These are phyloP conservation scores for Sarocladium kiliense DNA, from an alignment of 2,329 filamentous ascomycete genomes.

Conservation along the genomic window DNA sequence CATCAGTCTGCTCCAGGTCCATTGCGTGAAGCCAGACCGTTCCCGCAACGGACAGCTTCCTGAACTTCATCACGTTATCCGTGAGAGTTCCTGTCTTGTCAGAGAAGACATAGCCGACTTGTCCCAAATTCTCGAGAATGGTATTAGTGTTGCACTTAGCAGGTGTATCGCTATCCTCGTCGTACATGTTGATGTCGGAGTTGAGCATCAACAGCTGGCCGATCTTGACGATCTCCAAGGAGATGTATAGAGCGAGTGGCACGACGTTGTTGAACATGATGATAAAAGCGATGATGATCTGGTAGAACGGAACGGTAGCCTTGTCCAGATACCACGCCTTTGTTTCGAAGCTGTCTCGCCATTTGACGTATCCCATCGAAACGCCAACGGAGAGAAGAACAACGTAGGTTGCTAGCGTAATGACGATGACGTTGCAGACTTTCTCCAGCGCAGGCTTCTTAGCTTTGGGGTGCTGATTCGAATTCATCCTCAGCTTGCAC, in stretches of 20 bases:
- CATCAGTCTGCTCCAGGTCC: constrained; percentile 47
- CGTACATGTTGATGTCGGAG: constrained; percentile 84
- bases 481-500: constrained; percentile 89
- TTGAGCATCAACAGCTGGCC: constrained; percentile 74
- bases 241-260: constrained; percentile 85
- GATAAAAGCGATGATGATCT: constrained; percentile 82
- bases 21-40: constrained; percentile 83
- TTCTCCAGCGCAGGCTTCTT: constrained; percentile 75
- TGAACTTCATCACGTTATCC: constrained; percentile 93
- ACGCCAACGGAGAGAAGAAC: constrained; percentile 73
- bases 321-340: constrained; percentile 70
- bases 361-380: constrained; percentile 76
- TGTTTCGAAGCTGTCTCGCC: constrained; percentile 62
- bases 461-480: constrained; percentile 79
- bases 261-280: constrained; percentile 98
- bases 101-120: constrained; percentile 85
- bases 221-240: constrained; percentile 80
- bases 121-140: constrained; percentile 89
- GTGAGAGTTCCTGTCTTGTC: constrained; percentile 95
- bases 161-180: constrained; percentile 75
- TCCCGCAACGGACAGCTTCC: constrained; percentile 84
- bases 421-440: constrained; percentile 74
- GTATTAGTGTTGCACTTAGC: constrained; percentile 89
- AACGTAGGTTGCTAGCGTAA: constrained; percentile 76
- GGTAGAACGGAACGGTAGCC: constrained; percentile 68